phyloP scores from a whole-genome alignment of 169 alveolate species.

The Plasmodium berghei region DNA sequence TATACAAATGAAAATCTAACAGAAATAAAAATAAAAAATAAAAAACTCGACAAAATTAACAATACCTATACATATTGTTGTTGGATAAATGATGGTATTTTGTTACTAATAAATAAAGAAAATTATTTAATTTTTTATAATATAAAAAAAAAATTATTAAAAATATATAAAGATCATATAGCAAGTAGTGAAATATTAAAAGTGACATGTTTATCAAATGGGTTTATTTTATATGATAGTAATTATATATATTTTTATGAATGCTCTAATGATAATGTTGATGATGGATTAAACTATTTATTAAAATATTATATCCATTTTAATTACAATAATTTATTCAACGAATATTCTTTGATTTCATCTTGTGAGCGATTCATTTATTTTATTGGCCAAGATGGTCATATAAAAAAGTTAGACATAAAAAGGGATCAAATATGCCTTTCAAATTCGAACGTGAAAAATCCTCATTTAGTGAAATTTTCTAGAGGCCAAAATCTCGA shows the following conservation, averaged over 20 bases:
- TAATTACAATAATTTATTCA: constrained; percentile 21
- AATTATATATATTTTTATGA: constrained; percentile 44
- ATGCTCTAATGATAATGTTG: constrained; percentile 21
- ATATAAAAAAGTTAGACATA: constrained; percentile 44
- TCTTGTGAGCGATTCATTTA: constrained; percentile 38
- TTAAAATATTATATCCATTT: constrained; percentile 21
- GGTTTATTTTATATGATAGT: constrained; percentile 44
- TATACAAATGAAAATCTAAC: constrained; percentile 39
- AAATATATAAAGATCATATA: constrained; percentile 51
- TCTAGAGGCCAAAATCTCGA: background rate
- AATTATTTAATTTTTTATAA: constrained; percentile 67
- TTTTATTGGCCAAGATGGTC: constrained; percentile 55
- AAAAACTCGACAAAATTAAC: constrained; percentile 54
- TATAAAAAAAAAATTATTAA: constrained; percentile 56
- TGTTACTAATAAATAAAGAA: constrained; percentile 39
- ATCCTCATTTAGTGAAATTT: constrained; percentile 3
- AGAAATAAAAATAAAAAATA: constrained; percentile 65
- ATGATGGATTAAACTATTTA: constrained; percentile 13
- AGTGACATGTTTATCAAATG: constrained; percentile 19
- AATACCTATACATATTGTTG: constrained; percentile 46
- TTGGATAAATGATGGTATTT: constrained; percentile 67
- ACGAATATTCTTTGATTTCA: constrained; percentile 53
- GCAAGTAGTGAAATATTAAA: constrained; percentile 26
- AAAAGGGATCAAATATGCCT: background rate
- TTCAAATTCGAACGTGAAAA: background rate